Base-by-base conservation (phyloP, 495 filamentous ascomycete genomes). In the Schizothecium vesticola region DNA sequence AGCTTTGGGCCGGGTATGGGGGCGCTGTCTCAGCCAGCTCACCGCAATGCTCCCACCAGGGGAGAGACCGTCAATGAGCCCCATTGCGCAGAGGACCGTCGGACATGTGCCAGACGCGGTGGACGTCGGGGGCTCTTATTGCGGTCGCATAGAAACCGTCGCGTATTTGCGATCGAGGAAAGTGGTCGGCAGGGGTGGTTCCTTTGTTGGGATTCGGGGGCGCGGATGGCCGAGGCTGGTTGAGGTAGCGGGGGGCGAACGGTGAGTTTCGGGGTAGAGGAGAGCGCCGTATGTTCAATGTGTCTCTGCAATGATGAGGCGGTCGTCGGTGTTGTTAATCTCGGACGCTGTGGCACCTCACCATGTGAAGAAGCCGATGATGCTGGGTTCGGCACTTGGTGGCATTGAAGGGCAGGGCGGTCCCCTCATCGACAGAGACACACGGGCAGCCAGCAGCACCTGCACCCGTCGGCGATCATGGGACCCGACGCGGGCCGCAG, bases 21-120 rank as follows among this genome's bases (percentile, higher is more conserved):
- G 25, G 29, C 31, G 71, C 21, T 9, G n/a, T 63, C 56, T 66
- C 21, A 84, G 72, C 23, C 13, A 23, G 84, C 91, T 67, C 80
- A 95, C 92, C 75, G 90, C 90, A 78, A 97, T 88, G 79, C 92
- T 93, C 80, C 90, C 92, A 76, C 87, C 88, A 72, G 93, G 90
- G 77, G 93, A 94, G 77, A 97, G 80, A 79, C 89, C 91, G 80
- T 89, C 90, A 79, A 95, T 86, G 75, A 87, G 85, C 80, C 89
- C 88, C 90, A 92, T 92, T 75, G 69, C 76, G 70, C 69, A 23
- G 71, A 61, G 33, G 67, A 57, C 59, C 63, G 67, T 55, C 61
- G 63, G 68, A 66, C 71, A 73, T 78, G 71, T 75, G 74, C 71
- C 71, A 71, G 72, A 69, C 65, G 70, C 73, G 66, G 72, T 59